Base-by-base conservation (phyloP, 768 basidiomycete species). In the Phanerodontia chrysosporium region DNA sequence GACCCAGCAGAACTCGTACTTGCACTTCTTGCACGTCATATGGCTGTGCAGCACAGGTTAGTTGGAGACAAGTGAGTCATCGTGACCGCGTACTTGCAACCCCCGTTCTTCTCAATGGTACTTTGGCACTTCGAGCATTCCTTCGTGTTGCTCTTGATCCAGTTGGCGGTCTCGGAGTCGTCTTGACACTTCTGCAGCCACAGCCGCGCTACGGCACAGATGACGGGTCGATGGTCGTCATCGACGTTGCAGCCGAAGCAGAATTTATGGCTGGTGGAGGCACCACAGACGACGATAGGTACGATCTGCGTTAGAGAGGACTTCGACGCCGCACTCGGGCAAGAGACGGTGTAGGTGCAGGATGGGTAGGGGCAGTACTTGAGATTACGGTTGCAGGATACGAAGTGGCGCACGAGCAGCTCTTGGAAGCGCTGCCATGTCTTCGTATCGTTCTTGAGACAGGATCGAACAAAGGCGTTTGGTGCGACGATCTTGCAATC, bases 1-100 rank as follows among this genome's bases (percentile, higher is more conserved):
- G 42, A 99, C 95, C 97, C 97, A 99, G 72, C 97, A 99, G 73
- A 98, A 99, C 77, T 93, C 92, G 65, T 94, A 85, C 69, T 93
- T 96, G 82, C 97, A 98, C 76, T 98, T 98, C 82, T 97, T 96
- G 80, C 97, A 98, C 21, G 96, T 98, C 96, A 99, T 99, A 73
- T 99, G 97, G 79, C 95, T 96, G 62, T 9, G 42, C 59, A 24
- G 21, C 49, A 62, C 44, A 53, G 55, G 58, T 9, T 22, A 58
- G 39, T 46, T 57, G 4, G 57, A 9, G 45, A 55, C 32, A 55
- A n/a, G 29, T 39, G 36, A 48, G 36, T 45, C n/a, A 22, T n/a
- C 18, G 10, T 22, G 39, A 27, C 24, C 14, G 87, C 93, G 68
- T 69, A 97, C 94, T 99, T 98, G 94, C 97, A 99, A 13, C 97